A percentile compares a stretch with the other conserved stretches of the same genome.
These are phyloP conservation scores for Chaetomium sp. DNA, from an alignment of 2,329 filamentous ascomycete genomes.

Conservation along the genomic window DNA sequence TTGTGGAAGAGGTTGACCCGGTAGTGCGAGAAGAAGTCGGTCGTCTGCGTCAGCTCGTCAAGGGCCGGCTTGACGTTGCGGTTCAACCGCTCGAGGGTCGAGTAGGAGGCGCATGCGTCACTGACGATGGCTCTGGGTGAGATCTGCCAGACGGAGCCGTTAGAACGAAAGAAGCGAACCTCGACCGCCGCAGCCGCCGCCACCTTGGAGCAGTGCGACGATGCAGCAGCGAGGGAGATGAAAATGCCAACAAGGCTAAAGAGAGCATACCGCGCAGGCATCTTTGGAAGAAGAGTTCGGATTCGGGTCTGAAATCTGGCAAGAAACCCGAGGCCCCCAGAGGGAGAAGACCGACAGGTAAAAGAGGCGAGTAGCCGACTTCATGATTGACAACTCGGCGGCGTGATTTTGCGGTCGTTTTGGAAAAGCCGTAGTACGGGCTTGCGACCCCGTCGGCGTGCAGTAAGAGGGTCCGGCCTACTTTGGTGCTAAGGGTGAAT, in stretches of 20 bases:
- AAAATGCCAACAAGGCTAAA: constrained; percentile 27
- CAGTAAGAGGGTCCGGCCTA: not conserved
- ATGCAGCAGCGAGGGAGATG: constrained; percentile 33
- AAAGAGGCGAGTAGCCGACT: constrained; percentile 56
- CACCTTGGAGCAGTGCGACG: constrained; percentile 18
- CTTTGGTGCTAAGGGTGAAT: not conserved
- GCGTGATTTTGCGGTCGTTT: constrained; percentile 8
- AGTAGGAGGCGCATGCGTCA: constrained; percentile 93
- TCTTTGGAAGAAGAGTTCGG: constrained; percentile 44
- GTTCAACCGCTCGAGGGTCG: constrained; percentile 85
- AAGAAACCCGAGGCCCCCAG: constrained; percentile 53
- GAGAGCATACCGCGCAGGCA: constrained; percentile 56
- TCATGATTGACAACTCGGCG: constrained; percentile 45
- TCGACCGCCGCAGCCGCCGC: constrained; percentile 17
- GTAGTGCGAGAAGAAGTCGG: constrained; percentile 98
- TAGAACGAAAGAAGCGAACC: constrained; percentile 43
- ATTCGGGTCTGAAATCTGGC: constrained; percentile 39
- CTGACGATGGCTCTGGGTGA: constrained; percentile 86
- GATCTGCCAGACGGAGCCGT: constrained; percentile 61
- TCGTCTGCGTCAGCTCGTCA: constrained; percentile 77
- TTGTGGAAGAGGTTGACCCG: constrained; percentile 93
- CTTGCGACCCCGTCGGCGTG: constrained; percentile 1
- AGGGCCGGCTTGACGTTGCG: constrained; percentile 72
- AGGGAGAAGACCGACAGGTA: constrained; percentile 60
- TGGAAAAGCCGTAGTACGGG: not conserved